Base-by-base conservation (phyloP, 306 rosid genomes). In the Notholithocarpus densiflorus region DNA sequence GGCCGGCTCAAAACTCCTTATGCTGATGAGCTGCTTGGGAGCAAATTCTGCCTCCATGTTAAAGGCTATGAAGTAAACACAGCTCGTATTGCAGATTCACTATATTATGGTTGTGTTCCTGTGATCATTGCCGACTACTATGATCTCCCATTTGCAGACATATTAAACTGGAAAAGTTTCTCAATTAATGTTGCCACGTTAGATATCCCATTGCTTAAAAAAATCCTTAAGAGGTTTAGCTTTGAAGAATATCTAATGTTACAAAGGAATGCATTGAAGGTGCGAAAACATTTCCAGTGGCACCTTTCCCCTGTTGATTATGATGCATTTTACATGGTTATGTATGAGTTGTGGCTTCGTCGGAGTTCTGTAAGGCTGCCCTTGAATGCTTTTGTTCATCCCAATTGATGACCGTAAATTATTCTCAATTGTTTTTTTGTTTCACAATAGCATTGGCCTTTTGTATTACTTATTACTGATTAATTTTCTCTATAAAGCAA, bases 41-140 rank as follows among this genome's bases (percentile, higher is more conserved):
- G 97, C 91, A 92, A 88, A 86, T 94, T 90, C 83, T 94, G 98
- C 86, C 93, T 94, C 73, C 98, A 94, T 62, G 97, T 87, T 3
- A 94, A 92, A 82, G 97, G 97, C 77, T 92, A 74, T 56, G 98
- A 92, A 83, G 97, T 94, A 80, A 94, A 94, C 84, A 94, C 98
- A 1, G 96, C 96, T 51, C 94, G 97, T 0, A 81, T 94, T 4
- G 96, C 88, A 20, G 97, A 94, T 69, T 92, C 98, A 3, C 24
- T 94, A 27, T 92, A 89, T 24, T 92, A 92, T 53, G 98, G 98
- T 69, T 94, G 97, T 9, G 89, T 94, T 81, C 98, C 98, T 0
- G 96, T 94, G 81, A 84, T 92, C 77, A 68, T 94, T 43, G 92
- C 94, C 66, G 80, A 94, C 74, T 78, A 94, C 88, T 89, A 94